Evolutionary conservation across 495 filamentous ascomycete genomes (phyloP).

Genomic region (Penicillium roqueforti): DNA sequence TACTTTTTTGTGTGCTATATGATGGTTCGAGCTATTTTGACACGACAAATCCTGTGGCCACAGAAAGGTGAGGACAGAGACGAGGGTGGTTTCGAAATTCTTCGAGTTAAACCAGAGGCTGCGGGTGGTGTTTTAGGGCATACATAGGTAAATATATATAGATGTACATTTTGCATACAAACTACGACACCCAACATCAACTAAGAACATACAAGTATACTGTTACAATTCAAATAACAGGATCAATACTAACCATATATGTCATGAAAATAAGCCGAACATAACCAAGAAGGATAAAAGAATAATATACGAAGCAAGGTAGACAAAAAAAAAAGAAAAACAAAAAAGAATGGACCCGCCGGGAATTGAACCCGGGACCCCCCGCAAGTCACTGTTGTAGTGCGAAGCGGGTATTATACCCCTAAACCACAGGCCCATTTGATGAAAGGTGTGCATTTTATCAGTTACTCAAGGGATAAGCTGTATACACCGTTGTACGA

Average conservation of each 20-base stretch:
- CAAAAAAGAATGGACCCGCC: conserved; percentile 14
- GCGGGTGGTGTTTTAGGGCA: background rate
- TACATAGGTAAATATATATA: background rate
- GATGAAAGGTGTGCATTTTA: background rate
- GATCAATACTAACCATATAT: background rate
- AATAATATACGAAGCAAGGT: background rate
- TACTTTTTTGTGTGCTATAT: conserved; percentile 65
- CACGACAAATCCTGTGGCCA: conserved; percentile 66
- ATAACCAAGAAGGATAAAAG: background rate
- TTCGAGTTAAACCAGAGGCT: conserved; percentile 25
- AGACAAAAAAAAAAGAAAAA: conserved; percentile 2
- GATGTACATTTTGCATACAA: background rate
- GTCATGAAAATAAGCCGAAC: background rate
- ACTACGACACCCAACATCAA: background rate
- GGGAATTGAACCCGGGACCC: conserved; percentile 20
- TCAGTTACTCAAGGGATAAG: background rate
- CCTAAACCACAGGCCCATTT: conserved; percentile 17
- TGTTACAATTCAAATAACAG: background rate
- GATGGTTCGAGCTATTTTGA: conserved; percentile 66
- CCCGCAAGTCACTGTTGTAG: conserved; percentile 7
- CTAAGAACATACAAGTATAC: background rate
- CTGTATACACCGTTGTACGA: background rate
- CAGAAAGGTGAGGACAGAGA: conserved; percentile 63
- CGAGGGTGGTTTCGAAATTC: conserved; percentile 55
- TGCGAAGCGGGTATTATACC: conserved; percentile 18